Base-by-base conservation (phyloP, 441 rosid genomes). In the Arabidopsis lyrata region DNA sequence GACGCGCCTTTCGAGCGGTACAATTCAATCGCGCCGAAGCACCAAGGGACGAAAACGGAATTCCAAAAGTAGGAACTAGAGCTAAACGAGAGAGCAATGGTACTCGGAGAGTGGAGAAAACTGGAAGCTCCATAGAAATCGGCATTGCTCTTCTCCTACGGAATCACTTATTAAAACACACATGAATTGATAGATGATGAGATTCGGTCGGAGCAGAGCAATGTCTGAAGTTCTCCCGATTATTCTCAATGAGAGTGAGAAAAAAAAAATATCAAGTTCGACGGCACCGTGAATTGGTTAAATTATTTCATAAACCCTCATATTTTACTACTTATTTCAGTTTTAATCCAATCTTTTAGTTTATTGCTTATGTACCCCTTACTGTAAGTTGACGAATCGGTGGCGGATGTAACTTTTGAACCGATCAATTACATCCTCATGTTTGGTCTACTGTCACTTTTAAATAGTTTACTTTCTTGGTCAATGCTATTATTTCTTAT, bases 91-190 rank as follows among this genome's bases (percentile, higher is more conserved):
- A 63, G 65, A 53, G 75, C 45, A 35, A 45, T 49, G 75, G 74
- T 66, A 61, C 64, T 53, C 78, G 81, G 73, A 84, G 82, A 63
- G 77, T 73, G 24, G 85, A 73, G 68, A 79, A 73, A 58, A 80
- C 66, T 6, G 90, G 53, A 71, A 80, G 67, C 72, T 81, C 83
- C 81, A 83, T 66, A 52, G 81, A 75, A 67, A 74, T 39, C 14
- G 72, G 36, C 79, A 78, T 76, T 48, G 63, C 22, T 66, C 66
- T 15, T 11, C 53, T 63, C 27, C 12, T 34, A 60, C 4, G 9
- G 29, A 66, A 57, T 57, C 67, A 59, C 29, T 74, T 31, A 38
- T 18, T 18, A 18, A 18, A 18, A 18, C 20, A 18, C 20, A 18
- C 5, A 15, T 44, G 36, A 48, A 61, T 44, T 13, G 68, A 60